Conservation (phyloP, 139 green algal genomes). For the Raphidocelis subcapitata region DNA sequence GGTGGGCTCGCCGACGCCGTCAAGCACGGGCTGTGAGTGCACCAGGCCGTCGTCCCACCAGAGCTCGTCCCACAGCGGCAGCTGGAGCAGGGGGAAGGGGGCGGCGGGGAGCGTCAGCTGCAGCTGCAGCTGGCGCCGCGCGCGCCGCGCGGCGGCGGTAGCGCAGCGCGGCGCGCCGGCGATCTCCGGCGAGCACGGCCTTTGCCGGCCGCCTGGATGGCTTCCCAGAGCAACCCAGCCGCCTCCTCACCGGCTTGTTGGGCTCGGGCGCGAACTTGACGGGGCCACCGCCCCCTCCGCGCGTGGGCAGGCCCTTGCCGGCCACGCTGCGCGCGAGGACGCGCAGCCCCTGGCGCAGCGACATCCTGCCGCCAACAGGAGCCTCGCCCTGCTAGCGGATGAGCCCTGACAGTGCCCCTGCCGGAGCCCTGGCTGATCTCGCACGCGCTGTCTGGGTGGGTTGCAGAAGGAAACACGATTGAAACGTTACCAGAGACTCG, state of each 20-base stretch:
- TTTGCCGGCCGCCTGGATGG: neutral
- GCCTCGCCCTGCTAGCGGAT: no score
- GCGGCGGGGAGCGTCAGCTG: neutral
- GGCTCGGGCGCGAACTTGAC: conserved; percentile 41
- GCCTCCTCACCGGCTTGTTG: conserved; percentile 44
- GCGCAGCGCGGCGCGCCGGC: neutral
- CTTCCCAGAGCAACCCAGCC: neutral
- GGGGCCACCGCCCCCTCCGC: conserved; percentile 45
- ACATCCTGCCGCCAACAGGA: conserved; percentile 6
- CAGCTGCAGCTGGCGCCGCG: neutral
- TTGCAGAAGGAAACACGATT: no score
- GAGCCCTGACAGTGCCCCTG: no score
- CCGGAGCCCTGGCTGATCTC: no score
- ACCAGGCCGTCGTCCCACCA: conserved; percentile 63
- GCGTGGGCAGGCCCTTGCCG: conserved; percentile 31
- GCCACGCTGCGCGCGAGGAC: conserved; percentile 19
- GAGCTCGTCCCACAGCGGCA: conserved; percentile 53
- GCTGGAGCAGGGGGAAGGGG: conserved; percentile 18
- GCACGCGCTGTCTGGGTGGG: no score
- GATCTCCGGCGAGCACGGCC: neutral
- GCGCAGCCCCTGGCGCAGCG: conserved; percentile 20
- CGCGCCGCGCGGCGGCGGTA: neutral
- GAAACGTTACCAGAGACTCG: no score
- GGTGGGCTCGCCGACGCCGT: conserved; percentile 20
- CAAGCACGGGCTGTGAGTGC: conserved; percentile 42